phyloP scores from a whole-genome alignment of 2,329 filamentous ascomycete species.

The Bimuria novae-zelandiae region DNA sequence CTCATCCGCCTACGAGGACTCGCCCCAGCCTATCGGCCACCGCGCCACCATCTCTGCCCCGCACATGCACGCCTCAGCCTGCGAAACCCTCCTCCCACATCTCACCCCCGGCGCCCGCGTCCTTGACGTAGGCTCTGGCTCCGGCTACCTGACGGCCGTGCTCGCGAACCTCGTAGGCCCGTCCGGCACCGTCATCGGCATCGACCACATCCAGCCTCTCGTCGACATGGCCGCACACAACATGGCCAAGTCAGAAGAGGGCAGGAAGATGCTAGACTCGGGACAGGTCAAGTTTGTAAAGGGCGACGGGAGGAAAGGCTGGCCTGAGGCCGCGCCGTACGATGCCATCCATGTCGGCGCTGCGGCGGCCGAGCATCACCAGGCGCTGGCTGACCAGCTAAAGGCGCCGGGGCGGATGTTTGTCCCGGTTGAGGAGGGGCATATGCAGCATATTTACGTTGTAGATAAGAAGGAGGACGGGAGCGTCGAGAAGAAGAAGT shows the following conservation, averaged over 20 bases:
- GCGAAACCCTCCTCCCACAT: slow-evolving; percentile 64
- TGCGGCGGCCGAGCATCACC: slow-evolving; percentile 74
- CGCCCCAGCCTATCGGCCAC: slow-evolving; percentile 70
- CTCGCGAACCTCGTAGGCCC: slow-evolving; percentile 74
- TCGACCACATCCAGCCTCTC: slow-evolving; percentile 56
- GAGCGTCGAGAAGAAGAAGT: slow-evolving; percentile 56
- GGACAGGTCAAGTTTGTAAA: slow-evolving; percentile 72
- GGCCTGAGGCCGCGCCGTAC: slow-evolving; percentile 62
- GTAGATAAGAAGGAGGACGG: slow-evolving; percentile 74
- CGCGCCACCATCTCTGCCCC: slow-evolving; percentile 72
- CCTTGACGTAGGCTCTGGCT: slow-evolving; percentile 55
- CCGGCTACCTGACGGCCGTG: slow-evolving; percentile 82
- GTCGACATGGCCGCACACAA: slow-evolving; percentile 49
- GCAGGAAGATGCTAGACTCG: slow-evolving; percentile 62
- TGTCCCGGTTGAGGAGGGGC: slow-evolving; percentile 68
- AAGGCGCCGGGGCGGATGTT: slow-evolving; percentile 79
- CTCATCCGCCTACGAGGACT: slow-evolving; percentile 71
- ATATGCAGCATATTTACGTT: slow-evolving; percentile 70
- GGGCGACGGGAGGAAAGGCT: slow-evolving; percentile 65
- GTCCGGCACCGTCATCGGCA: slow-evolving; percentile 51
- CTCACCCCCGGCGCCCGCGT: slow-evolving; percentile 57
- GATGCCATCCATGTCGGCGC: slow-evolving; percentile 97
- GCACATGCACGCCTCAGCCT: slow-evolving; percentile 72
- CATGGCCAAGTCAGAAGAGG: slow-evolving; percentile 50
- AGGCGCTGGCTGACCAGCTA: slow-evolving; percentile 75